These are phyloP conservation scores for Lolium multiflorum DNA, from an alignment of 176 grass and related monocot genomes.

Conservation along the genomic window DNA sequence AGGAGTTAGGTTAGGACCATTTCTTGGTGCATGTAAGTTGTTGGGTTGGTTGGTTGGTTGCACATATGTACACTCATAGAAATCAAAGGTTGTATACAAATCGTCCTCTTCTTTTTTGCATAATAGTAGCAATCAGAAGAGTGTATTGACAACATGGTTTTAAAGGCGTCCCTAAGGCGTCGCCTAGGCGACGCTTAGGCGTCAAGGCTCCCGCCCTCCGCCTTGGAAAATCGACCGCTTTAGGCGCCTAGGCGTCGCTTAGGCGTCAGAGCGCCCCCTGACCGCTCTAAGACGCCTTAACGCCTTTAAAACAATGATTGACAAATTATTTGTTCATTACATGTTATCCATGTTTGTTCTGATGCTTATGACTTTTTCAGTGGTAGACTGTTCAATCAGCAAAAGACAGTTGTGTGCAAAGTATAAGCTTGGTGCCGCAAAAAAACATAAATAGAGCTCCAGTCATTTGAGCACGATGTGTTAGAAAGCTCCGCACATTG, in stretches of 20 bases:
- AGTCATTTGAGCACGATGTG: no score
- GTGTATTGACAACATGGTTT: not conserved
- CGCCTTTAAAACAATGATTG: no score
- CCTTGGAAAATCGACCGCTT: no score
- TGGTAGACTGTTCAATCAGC: not conserved
- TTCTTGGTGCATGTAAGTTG: constrained; percentile 11
- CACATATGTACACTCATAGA: constrained; percentile 5
- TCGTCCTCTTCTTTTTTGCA: not conserved
- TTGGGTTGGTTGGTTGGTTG: constrained; percentile 22
- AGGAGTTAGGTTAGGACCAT: not conserved
- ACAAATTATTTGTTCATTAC: not conserved
- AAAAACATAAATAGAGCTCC: no score
- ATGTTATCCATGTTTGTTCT: not conserved
- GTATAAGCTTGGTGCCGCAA: no score
- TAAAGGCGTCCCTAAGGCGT: no score
- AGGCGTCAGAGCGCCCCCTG: no score
- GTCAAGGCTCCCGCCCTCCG: no score
- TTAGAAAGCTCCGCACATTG: no score
- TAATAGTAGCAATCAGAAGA: not conserved
- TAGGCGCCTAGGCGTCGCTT: no score
- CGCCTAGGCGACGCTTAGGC: no score
- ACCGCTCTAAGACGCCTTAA: no score
- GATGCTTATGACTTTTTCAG: not conserved
- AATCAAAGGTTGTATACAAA: not conserved
- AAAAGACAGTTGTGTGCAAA: not conserved